A percentile compares a stretch with the other conserved stretches of the same genome.
Conservation (phyloP, 805 yeast species). For the Candida coquimbonensis region DNA sequence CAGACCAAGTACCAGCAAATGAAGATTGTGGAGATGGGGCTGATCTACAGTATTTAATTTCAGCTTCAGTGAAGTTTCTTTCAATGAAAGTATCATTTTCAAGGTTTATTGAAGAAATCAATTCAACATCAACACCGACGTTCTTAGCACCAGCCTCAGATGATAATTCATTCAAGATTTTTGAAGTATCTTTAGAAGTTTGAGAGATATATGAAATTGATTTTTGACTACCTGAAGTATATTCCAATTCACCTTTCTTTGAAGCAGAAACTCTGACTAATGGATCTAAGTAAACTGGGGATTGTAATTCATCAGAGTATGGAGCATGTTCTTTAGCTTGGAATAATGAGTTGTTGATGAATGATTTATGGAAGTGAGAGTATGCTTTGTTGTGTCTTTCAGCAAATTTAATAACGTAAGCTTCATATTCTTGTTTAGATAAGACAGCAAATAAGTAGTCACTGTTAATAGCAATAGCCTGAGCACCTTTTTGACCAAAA, state of each 20-base stretch:
- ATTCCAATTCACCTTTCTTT: conserved; percentile 39
- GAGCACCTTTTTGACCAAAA: conserved; percentile 99
- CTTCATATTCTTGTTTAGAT: conserved; percentile 61
- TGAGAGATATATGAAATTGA: conserved; percentile 34
- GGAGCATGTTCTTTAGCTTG: conserved; percentile 93
- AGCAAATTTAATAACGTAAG: conserved; percentile 62
- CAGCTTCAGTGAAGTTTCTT: conserved; percentile 82
- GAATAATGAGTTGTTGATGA: conserved; percentile 85
- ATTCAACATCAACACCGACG: conserved; percentile 97
- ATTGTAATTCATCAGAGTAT: conserved; percentile 81
- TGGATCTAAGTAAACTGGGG: conserved; percentile 91
- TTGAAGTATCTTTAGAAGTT: conserved; percentile 53
- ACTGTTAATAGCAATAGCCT: conserved; percentile 85
- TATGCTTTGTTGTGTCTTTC: conserved; percentile 85
- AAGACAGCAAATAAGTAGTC: conserved; percentile 87
- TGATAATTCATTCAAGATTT: conserved; percentile 51
- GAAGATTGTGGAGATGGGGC: conserved; percentile 83
- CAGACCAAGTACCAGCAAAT: conserved; percentile 97
- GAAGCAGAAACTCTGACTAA: conserved; percentile 48
- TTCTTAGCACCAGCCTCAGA: conserved; percentile 39
- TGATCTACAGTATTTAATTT: conserved; percentile 67
- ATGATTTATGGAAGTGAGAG: conserved; percentile 92
- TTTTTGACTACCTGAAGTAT: conserved; percentile 43
- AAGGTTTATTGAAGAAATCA: conserved; percentile 70
- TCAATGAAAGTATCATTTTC: conserved; percentile 88